Evolutionary conservation across 192 early-diverging fungal genomes (phyloP), one percentile per base, ranked within the genome.

Genomic region (Obelidium mucronatum): DNA sequence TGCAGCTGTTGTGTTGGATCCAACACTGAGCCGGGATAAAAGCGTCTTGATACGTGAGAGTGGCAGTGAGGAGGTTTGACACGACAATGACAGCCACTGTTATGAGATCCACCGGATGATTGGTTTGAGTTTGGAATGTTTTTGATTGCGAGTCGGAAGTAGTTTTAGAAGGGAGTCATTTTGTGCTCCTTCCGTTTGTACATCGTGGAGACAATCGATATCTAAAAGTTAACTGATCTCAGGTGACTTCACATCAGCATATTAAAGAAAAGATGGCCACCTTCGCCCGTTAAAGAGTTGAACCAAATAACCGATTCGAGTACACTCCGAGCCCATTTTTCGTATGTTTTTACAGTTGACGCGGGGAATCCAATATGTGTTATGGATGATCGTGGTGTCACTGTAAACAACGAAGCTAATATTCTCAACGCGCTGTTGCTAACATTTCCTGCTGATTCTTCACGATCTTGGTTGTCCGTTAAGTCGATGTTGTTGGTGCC

Each of bases 291-390:
- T 19, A 72, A 30, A 1, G 69, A 72, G 69, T 72, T 72, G 69
- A 72, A 72, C 69, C 69, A 72, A 58, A 54, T 28, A 34, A 58
- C 69, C n/a, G 69, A 35, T 72, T 72, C 69, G 5, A 72, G 26
- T 13, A 72, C 54, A 28, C 54, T 30, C 26, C 69, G 26, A 3
- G 24, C 28, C 69, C 69, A 72, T 72, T 72, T 72, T 40, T 72
- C 54, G 53, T 72, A 72, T 35, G 37, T 34, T 34, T 58, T 42
- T 6, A 64, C 22, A 17, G 37, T 22, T 36, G 48, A 51, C 1
- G n/a, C 5, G 6, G 66, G 40, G 28, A 19, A 51, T 30, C 30
- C 66, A 22, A 48, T 26, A 6, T 26, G 5, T 53, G 40, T 11
- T 17, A 35, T 40, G n/a, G 56, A 58, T 26, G 13, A 11, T 6